These are phyloP conservation scores for Nakazawaea ambrosiae DNA, from an alignment of 805 yeast species.

Conservation along the genomic window DNA sequence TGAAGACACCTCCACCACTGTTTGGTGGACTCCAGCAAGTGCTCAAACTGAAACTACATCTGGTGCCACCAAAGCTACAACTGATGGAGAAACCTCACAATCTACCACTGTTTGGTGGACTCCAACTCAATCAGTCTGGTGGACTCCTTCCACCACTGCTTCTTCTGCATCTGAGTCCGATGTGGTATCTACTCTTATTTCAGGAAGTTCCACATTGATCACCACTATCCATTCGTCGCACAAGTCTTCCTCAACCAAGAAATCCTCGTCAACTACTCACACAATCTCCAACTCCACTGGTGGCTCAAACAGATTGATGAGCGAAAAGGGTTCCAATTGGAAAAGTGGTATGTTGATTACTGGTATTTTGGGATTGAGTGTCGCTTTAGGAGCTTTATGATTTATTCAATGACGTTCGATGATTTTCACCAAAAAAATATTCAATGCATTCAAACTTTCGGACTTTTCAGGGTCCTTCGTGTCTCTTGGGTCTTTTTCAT, in stretches of 20 bases:
- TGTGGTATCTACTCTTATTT: conserved; percentile 2
- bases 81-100: background rate
- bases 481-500: no score
- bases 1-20: no score
- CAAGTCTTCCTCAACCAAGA: conserved; percentile 2
- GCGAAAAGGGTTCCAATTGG: conserved; percentile 4
- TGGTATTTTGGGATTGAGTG: conserved; percentile 7
- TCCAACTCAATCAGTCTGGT: conserved; percentile 7
- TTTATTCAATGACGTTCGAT: background rate
- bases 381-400: conserved; percentile 8
- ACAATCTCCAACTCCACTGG: conserved; percentile 6
- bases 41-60: conserved; percentile 2
- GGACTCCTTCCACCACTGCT: conserved; percentile 9
- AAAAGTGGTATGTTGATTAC: conserved; percentile 8
- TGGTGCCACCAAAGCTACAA: background rate
- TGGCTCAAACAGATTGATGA: background rate
- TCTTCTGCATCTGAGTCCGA: background rate
- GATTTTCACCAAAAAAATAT: background rate
- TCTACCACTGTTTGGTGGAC: conserved; percentile 11
- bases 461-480: no score
- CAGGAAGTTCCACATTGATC: conserved; percentile 7
- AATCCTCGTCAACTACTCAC: conserved; percentile 4
- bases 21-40: background rate
- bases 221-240: conserved; percentile 1
- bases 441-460: no score